Conservation (phyloP, 345 rosid species). For the Fremontodendron californicum region DNA sequence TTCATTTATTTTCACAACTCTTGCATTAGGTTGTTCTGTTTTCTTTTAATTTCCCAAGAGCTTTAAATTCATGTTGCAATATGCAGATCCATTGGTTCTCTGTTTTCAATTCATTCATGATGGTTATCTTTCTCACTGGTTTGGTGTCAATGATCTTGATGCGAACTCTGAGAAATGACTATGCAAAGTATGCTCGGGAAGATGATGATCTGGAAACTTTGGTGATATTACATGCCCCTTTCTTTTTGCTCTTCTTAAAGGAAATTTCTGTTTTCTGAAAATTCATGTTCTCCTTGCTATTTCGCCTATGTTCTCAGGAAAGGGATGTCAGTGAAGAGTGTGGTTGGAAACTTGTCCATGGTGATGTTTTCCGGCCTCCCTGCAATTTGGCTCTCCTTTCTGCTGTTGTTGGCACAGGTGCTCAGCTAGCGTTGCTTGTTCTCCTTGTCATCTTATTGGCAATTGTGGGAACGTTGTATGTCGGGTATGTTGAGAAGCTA, state of each 20-base stretch:
- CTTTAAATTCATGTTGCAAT: conserved; percentile 12
- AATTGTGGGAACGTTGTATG: conserved; percentile 84
- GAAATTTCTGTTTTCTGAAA: conserved; percentile 8
- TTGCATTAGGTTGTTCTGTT: not conserved
- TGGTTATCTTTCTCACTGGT: conserved; percentile 98
- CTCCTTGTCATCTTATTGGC: conserved; percentile 92
- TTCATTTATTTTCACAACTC: not conserved
- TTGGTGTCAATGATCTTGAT: conserved; percentile 97
- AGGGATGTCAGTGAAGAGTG: conserved; percentile 97
- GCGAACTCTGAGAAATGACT: conserved; percentile 93
- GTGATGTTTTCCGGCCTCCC: conserved; percentile 91
- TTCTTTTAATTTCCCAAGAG: not conserved
- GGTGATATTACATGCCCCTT: conserved; percentile 41
- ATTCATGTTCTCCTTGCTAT: conserved; percentile 5
- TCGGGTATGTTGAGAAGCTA: conserved; percentile 60
- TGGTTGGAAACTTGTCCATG: conserved; percentile 99
- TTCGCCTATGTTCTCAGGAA: conserved; percentile 45
- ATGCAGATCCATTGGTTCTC: conserved; percentile 99
- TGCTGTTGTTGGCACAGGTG: conserved; percentile 97
- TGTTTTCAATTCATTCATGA: conserved; percentile 96
- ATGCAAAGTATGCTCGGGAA: conserved; percentile 94
- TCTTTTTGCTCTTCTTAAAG: not conserved
- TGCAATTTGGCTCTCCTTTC: conserved; percentile 67
- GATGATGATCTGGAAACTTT: conserved; percentile 92
- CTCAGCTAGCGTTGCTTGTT: conserved; percentile 86